Conservation (phyloP, 176 grass and related monocot genomes). For the Avena sativa region DNA sequence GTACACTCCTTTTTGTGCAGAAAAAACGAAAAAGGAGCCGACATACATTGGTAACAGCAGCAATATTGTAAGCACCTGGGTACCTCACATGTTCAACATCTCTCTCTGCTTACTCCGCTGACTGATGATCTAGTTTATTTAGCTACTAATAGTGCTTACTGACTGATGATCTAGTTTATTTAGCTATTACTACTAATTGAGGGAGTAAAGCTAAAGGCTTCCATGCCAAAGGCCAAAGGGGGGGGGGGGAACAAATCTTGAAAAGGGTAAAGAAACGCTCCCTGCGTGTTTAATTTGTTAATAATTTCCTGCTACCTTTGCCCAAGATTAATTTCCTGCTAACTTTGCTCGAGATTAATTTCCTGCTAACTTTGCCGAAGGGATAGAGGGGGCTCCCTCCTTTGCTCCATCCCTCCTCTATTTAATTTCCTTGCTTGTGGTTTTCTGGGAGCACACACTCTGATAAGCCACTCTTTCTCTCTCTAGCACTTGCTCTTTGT, state of each 20-base stretch:
- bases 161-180: neutral
- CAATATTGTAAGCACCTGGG: neutral
- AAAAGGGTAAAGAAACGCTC: slow-evolving; percentile 28
- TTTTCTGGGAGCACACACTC: slow-evolving; percentile 33
- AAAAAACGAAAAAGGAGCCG: neutral
- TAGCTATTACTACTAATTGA: neutral
- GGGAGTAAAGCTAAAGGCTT: neutral
- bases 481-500: neutral
- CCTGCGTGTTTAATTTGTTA: neutral
- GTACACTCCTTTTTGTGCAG: neutral
- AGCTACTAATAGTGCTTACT: neutral
- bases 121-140: neutral
- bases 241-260: neutral
- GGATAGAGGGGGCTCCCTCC: neutral
- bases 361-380: neutral
- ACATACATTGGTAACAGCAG: slow-evolving; percentile 11
- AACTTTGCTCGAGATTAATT: neutral
- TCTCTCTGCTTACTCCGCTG: neutral
- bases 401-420: neutral
- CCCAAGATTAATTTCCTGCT: no score
- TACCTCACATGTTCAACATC: neutral
- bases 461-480: slow-evolving; percentile 5
- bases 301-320: no score
- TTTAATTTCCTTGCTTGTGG: neutral
- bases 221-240: neutral